Conservation (phyloP, 108 stramenopile species). For the Bacterosira constricta region DNA sequence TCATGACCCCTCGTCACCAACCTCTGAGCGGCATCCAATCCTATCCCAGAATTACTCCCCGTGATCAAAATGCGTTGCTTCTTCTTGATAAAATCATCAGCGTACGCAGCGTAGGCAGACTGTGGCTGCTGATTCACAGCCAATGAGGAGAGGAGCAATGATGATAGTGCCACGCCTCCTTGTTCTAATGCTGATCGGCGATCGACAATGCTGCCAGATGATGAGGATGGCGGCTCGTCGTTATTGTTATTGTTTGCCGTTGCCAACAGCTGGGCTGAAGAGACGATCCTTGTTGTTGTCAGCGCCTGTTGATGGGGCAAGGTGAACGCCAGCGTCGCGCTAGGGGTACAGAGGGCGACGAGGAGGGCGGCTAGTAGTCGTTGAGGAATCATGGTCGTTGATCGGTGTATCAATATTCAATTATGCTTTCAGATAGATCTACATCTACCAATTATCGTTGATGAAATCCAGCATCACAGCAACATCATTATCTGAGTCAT, state of each 20-base stretch:
- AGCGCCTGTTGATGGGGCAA: background rate
- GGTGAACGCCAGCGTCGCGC: background rate
- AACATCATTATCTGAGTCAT: no score
- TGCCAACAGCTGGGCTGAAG: background rate
- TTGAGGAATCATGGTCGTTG: background rate
- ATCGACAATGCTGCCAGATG: background rate
- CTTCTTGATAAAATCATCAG: background rate
- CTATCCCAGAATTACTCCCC: conserved; percentile 75
- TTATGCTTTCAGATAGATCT: no score
- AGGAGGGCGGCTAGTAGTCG: background rate
- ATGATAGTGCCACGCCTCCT: conserved; percentile 6
- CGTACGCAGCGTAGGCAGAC: background rate
- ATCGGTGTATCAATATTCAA: background rate
- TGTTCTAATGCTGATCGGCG: conserved; percentile 13
- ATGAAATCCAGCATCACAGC: no score
- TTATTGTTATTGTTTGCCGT: background rate
- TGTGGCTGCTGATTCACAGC: background rate
- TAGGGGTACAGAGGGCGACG: background rate
- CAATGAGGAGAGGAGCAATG: conserved; percentile 19
- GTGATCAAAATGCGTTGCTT: conserved; percentile 51
- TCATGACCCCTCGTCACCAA: conserved; percentile 62
- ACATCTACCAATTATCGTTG: no score
- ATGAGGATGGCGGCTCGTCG: background rate
- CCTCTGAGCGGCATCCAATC: conserved; percentile 75
- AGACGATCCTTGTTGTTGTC: background rate